Percentiles rank a stretch among this genome's conserved stretches.
phyloP scores from a whole-genome alignment of 352 stramenopile species.

The Phytopythium ostracodes region DNA sequence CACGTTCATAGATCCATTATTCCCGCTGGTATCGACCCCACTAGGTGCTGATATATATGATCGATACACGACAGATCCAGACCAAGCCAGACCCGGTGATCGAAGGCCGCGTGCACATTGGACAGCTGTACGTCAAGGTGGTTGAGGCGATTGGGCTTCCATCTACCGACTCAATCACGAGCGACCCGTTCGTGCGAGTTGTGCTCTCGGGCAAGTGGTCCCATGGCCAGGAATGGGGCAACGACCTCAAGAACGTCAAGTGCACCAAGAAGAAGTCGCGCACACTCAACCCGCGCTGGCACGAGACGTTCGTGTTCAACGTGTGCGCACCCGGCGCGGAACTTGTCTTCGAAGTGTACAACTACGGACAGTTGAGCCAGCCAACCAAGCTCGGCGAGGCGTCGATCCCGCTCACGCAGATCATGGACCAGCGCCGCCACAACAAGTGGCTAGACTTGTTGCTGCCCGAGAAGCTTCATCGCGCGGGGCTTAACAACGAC shows the following conservation, averaged over 20 bases:
- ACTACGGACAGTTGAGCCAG: constrained; percentile 78
- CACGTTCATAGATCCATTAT: background rate
- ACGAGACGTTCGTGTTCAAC: constrained; percentile 88
- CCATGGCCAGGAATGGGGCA: constrained; percentile 79
- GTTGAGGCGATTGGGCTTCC: constrained; percentile 81
- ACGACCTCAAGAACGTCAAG: constrained; percentile 75
- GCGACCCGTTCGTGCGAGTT: constrained; percentile 80
- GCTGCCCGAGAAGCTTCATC: constrained; percentile 75
- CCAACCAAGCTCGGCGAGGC: constrained; percentile 82
- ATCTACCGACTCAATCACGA: constrained; percentile 86
- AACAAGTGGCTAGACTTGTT: constrained; percentile 87
- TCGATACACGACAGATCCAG: constrained; percentile 31
- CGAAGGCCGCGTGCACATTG: constrained; percentile 78
- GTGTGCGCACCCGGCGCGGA: constrained; percentile 80
- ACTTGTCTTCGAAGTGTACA: constrained; percentile 82
- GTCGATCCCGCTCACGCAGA: constrained; percentile 61
- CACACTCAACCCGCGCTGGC: constrained; percentile 82
- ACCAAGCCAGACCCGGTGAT: constrained; percentile 75
- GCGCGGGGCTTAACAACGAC: constrained; percentile 79
- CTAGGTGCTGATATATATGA: background rate
- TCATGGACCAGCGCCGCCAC: constrained; percentile 84
- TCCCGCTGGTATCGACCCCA: background rate
- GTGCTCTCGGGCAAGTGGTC: constrained; percentile 86
- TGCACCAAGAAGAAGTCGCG: constrained; percentile 87
- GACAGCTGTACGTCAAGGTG: constrained; percentile 84